phyloP scores from a whole-genome alignment of 169 alveolate species.

The Eimeria falciformis region DNA sequence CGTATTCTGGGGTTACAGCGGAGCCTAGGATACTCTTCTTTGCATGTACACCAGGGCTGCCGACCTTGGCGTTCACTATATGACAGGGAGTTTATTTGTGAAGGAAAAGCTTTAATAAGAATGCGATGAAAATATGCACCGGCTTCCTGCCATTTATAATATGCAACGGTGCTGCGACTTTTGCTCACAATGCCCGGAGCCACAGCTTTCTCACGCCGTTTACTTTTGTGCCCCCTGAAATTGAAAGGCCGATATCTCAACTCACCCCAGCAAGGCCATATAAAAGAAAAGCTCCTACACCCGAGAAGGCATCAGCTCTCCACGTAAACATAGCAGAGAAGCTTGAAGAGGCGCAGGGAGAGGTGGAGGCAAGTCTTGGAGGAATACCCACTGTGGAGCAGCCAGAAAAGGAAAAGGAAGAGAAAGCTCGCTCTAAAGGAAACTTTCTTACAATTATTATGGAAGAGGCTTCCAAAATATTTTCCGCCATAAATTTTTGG shows the following conservation, averaged over 20 bases:
- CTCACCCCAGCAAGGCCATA: not conserved
- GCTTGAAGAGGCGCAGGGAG: slow-evolving; percentile 33
- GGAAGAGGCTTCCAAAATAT: slow-evolving; percentile 34
- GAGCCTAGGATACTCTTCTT: too few species aligned
- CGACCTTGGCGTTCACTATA: too few species aligned
- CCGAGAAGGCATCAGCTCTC: not conserved
- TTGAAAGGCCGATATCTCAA: not conserved
- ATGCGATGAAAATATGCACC: not conserved
- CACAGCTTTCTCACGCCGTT: not conserved
- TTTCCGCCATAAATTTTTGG: slow-evolving; percentile 10
- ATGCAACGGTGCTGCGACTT: not conserved
- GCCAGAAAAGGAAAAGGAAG: slow-evolving; percentile 63
- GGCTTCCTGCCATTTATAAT: not conserved
- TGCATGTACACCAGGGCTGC: slow-evolving; percentile 6
- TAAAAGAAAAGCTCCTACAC: not conserved
- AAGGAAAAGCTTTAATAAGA: too few species aligned
- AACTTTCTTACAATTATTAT: slow-evolving; percentile 40
- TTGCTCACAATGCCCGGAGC: not conserved
- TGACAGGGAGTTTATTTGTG: too few species aligned
- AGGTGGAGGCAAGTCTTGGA: not conserved
- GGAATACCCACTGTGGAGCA: not conserved
- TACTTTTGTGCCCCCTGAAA: slow-evolving; percentile 1
- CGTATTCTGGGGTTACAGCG: too few species aligned
- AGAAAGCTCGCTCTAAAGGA: slow-evolving; percentile 50
- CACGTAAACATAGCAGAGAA: not conserved